These are phyloP conservation scores for Brettanomyces naardenensis DNA, from an alignment of 805 yeast species.

Conservation along the genomic window DNA sequence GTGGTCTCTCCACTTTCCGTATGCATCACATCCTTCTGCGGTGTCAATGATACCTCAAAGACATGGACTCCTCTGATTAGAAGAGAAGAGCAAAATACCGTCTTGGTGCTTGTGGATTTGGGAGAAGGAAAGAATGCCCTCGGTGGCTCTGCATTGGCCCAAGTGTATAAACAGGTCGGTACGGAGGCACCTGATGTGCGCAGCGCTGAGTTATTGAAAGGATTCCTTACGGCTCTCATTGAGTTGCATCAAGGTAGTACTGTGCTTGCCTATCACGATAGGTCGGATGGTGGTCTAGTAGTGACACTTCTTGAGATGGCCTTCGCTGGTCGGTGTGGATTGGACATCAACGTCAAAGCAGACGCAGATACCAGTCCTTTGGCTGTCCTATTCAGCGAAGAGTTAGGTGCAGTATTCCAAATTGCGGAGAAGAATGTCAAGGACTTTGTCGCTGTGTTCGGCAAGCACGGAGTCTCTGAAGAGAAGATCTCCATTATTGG, in stretches of 20 bases:
- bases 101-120: conserved; percentile 74
- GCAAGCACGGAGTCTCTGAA: conserved; percentile 48
- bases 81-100: conserved; percentile 36
- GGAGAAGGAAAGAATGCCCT: conserved; percentile 49
- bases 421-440: conserved; percentile 45
- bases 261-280: conserved; percentile 87
- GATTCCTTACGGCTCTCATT: conserved; percentile 61
- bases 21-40: conserved; percentile 84
- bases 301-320: conserved; percentile 91
- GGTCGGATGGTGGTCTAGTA: conserved; percentile 93
- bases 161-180: conserved; percentile 86
- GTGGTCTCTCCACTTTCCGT: conserved; percentile 94
- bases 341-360: conserved; percentile 41
- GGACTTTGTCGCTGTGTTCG: conserved; percentile 47
- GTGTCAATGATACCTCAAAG: conserved; percentile 72
- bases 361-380: conserved; percentile 18
- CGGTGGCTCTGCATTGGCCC: conserved; percentile 95
- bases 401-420: conserved; percentile 95
- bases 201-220: conserved; percentile 52
- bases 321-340: conserved; percentile 87
- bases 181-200: conserved; percentile 77
- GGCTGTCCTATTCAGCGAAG: conserved; percentile 76
- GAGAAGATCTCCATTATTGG: conserved; percentile 58
- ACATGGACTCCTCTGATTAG: conserved; percentile 91
- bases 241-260: conserved; percentile 54